Evolutionary conservation across 106 monocot species (phyloP), one percentile per base, ranked within the genome.

Genomic region (Iris macrosiphon): DNA sequence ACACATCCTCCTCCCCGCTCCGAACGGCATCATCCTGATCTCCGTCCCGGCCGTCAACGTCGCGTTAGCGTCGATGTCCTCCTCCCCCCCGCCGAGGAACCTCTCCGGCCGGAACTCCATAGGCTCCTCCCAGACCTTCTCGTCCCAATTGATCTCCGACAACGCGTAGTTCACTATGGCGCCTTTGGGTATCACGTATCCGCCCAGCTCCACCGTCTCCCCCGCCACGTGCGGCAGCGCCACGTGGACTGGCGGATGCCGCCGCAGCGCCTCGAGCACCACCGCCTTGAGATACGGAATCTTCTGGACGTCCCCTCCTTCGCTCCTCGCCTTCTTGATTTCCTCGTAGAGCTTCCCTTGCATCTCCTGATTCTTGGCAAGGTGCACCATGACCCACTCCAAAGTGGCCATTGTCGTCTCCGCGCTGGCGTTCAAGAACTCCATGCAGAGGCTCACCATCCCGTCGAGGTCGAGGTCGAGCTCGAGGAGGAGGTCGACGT

Each of bases 311-410:
- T 44, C 59, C 17, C 44, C n/a, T n/a, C n/a, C n/a, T n/a, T n/a
- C n/a, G n/a, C n/a, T n/a, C n/a, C n/a, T n/a, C n/a, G n/a, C 59
- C 19, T 59, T 43, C 28, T 25, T 40, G 2, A 59, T 22, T 15
- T 49, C 28, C 28, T 29, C 18, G 4, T n/a, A 31, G 2, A 66
- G 51, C 17, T 15, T 49, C 13, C 26, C 4, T 50, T 59, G 56
- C 29, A 39, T 21, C 2, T 35, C 33, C 7, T 27, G 68, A 4
- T 31, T 12, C 40, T 49, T 48, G 8, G 57, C 57, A 17, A 67
- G 47, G 35, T 67, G 33, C 0, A 57, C 57, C 57, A 67, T 67
- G 24, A 46, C 47, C 66, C 66, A 67, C 51, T 70, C 50, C 44
- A 55, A n/a, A 4, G 35, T 18, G 1, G 61, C 32, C 18, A 41